A percentile compares a stretch with the other conserved stretches of the same genome.
These are phyloP conservation scores for Hymenoscyphus occultus DNA, from an alignment of 2,329 filamentous ascomycete species.

Conservation along the genomic window DNA sequence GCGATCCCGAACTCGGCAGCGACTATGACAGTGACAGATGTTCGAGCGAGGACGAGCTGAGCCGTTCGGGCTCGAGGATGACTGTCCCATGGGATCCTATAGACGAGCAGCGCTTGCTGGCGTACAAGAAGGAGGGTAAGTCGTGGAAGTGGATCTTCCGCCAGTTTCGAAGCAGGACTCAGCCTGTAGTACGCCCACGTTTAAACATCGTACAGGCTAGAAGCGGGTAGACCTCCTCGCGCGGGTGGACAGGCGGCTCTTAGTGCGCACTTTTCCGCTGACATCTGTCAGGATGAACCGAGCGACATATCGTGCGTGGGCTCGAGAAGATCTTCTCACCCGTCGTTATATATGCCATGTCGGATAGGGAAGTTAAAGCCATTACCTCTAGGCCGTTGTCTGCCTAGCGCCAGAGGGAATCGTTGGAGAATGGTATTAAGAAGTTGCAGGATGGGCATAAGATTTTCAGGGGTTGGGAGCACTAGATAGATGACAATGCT, in stretches of 20 bases:
- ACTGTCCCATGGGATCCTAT: slow-evolving; percentile 15
- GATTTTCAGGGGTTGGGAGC: slow-evolving; percentile 7
- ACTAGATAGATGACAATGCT: no score
- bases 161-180: slow-evolving; percentile 11
- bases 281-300: slow-evolving; percentile 18
- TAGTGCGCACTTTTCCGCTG: not conserved
- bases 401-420: slow-evolving; percentile 21
- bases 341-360: slow-evolving; percentile 25
- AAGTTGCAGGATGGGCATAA: slow-evolving; percentile 30
- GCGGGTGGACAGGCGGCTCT: slow-evolving; percentile 7
- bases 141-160: slow-evolving; percentile 22
- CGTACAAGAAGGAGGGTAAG: slow-evolving; percentile 20
- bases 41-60: slow-evolving; percentile 14
- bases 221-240: slow-evolving; percentile 11
- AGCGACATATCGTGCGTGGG: slow-evolving; percentile 33
- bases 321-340: slow-evolving; percentile 34
- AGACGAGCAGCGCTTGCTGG: slow-evolving; percentile 23
- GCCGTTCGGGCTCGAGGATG: slow-evolving; percentile 15
- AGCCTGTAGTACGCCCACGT: slow-evolving; percentile 16
- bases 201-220: slow-evolving; percentile 15
- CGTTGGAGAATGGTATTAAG: slow-evolving; percentile 29
- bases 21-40: no score
- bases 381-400: slow-evolving; percentile 32
- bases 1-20: no score
- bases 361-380: slow-evolving; percentile 26